A percentile compares a stretch with the other conserved stretches of the same genome.
Evolutionary conservation across 2,329 filamentous ascomycete genomes (phyloP).

Genomic region (Pseudogymnoascus sp.): DNA sequence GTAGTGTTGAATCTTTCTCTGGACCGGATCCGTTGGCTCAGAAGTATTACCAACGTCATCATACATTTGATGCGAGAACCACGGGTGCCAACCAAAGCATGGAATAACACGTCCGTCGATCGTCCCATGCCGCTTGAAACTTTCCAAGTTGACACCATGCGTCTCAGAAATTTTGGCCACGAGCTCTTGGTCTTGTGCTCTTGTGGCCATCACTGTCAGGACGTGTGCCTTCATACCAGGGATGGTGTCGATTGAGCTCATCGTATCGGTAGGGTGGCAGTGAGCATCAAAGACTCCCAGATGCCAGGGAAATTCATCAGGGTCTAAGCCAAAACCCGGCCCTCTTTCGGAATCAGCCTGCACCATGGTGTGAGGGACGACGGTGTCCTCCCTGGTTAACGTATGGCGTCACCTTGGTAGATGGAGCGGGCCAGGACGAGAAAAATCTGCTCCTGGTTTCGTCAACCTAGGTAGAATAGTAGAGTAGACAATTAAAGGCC

Average conservation of each 20-base stretch:
- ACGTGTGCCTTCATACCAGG: slow-evolving; percentile 56
- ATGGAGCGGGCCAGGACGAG: not conserved
- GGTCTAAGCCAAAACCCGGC: not conserved
- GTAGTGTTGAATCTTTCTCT: slow-evolving; percentile 52
- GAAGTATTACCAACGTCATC: slow-evolving; percentile 39
- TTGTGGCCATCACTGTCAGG: slow-evolving; percentile 70
- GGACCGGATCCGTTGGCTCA: slow-evolving; percentile 21
- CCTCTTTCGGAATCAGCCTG: not conserved
- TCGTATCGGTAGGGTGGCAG: slow-evolving; percentile 76
- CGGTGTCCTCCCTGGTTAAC: not conserved
- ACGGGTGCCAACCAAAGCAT: slow-evolving; percentile 82
- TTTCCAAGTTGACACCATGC: slow-evolving; percentile 38
- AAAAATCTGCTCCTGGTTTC: not conserved
- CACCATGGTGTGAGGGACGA: not conserved
- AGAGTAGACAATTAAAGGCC: not conserved
- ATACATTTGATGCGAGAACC: slow-evolving; percentile 74
- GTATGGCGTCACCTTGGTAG: not conserved
- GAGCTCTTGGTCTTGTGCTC: slow-evolving; percentile 66
- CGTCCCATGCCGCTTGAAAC: slow-evolving; percentile 11
- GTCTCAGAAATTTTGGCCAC: slow-evolving; percentile 53
- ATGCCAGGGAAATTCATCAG: slow-evolving; percentile 55
- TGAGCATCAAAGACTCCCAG: slow-evolving; percentile 69
- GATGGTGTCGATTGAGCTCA: slow-evolving; percentile 52
- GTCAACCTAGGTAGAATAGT: not conserved
- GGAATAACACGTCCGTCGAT: slow-evolving; percentile 46